These are phyloP conservation scores for Xylaria acuta DNA, from an alignment of 495 filamentous ascomycete genomes.

Conservation along the genomic window DNA sequence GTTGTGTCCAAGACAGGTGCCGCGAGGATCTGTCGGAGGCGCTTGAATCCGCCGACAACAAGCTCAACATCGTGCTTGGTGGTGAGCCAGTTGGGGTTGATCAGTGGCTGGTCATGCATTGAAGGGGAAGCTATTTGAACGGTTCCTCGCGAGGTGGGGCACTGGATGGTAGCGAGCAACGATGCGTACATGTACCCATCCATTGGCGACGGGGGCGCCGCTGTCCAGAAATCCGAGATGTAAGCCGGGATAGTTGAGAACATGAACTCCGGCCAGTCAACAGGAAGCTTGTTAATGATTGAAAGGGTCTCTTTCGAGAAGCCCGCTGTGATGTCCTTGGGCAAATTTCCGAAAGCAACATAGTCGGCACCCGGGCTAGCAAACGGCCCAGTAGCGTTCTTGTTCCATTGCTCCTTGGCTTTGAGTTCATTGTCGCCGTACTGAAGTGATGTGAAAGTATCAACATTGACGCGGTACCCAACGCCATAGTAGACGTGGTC, in stretches of 20 bases:
- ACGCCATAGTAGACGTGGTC: slow-evolving; percentile 47
- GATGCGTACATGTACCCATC: slow-evolving; percentile 55
- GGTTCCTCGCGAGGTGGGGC: slow-evolving; percentile 60
- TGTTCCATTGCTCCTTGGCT: not conserved
- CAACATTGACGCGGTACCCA: slow-evolving; percentile 37
- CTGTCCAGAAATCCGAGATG: slow-evolving; percentile 28
- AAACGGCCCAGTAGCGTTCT: slow-evolving; percentile 40
- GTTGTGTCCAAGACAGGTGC: slow-evolving; percentile 37
- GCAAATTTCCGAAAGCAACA: slow-evolving; percentile 57
- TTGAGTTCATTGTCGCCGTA: not conserved
- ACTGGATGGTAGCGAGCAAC: slow-evolving; percentile 48
- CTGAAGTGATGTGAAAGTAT: slow-evolving; percentile 27
- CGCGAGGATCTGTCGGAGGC: slow-evolving; percentile 46
- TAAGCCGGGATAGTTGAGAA: slow-evolving; percentile 32
- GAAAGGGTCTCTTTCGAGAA: not conserved
- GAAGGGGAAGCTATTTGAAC: slow-evolving; percentile 55
- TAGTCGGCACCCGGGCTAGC: slow-evolving; percentile 49
- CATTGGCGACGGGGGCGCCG: slow-evolving; percentile 32
- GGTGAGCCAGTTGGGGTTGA: slow-evolving; percentile 62
- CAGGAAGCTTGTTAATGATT: slow-evolving; percentile 40
- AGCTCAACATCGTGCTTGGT: slow-evolving; percentile 59
- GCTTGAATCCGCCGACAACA: slow-evolving; percentile 59
- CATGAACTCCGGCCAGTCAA: slow-evolving; percentile 67
- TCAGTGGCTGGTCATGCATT: slow-evolving; percentile 53
- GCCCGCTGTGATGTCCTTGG: slow-evolving; percentile 33